These are phyloP conservation scores for Immersiporthe knoxdaviesiana DNA, from an alignment of 2,329 filamentous ascomycete genomes.

Conservation along the genomic window DNA sequence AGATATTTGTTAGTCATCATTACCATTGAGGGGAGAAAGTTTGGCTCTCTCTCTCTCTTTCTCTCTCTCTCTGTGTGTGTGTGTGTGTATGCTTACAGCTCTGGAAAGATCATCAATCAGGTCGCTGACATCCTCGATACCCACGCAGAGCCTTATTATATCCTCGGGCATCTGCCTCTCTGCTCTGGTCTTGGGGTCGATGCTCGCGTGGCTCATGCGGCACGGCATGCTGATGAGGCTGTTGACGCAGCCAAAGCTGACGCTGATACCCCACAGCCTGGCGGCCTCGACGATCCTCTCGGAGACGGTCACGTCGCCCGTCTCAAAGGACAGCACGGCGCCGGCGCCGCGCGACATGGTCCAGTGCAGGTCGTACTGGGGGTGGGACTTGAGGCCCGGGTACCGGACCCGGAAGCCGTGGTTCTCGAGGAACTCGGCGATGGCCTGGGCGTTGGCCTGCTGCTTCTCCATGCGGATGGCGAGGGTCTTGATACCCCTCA, in stretches of 20 bases:
- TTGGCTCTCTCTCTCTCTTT: no score
- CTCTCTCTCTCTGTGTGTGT: no score
- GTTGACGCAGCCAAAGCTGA: conserved; percentile 98
- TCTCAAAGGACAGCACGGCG: conserved; percentile 95
- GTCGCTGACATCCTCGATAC: conserved; percentile 92
- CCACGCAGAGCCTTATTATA: conserved; percentile 92
- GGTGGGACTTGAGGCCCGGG: conserved; percentile 90
- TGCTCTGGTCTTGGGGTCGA: conserved; percentile 88
- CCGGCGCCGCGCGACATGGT: conserved; percentile 93
- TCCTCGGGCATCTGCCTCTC: conserved; percentile 95
- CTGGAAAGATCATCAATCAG: conserved; percentile 89
- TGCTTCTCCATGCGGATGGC: conserved; percentile 99
- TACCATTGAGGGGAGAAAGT: background rate
- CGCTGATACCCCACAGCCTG: conserved; percentile 90
- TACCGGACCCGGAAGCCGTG: conserved; percentile 95
- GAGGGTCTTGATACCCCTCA: conserved; percentile 94
- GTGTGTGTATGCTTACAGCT: conserved; percentile 66
- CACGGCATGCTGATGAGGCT: conserved; percentile 99
- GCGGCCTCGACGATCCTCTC: conserved; percentile 95
- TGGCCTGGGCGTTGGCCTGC: conserved; percentile 86
- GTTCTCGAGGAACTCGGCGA: conserved; percentile 88
- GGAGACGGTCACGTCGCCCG: conserved; percentile 79
- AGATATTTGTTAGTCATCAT: conserved; percentile 5
- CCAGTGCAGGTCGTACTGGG: conserved; percentile 95
- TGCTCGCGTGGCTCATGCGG: conserved; percentile 98